These are phyloP conservation scores for Claviceps quebecensis DNA, from an alignment of 2,329 filamentous ascomycete genomes.

Conservation along the genomic window DNA sequence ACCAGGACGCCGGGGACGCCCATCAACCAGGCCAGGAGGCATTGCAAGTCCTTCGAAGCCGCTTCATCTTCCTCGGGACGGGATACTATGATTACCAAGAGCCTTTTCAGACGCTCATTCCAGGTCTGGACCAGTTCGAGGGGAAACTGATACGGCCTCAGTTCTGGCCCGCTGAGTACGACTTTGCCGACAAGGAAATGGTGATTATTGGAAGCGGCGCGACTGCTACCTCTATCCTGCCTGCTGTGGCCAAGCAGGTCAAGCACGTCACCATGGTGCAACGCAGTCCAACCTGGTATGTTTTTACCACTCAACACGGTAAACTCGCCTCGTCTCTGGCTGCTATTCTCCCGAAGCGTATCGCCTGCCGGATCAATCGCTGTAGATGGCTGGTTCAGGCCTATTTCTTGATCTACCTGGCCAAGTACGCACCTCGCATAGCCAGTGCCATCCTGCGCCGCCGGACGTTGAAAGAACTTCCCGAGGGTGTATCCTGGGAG, in stretches of 20 bases:
- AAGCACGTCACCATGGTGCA: conserved; percentile 55
- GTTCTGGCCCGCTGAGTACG: conserved; percentile 55
- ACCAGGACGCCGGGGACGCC: neutral
- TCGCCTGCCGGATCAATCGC: conserved; percentile 30
- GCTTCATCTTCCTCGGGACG: conserved; percentile 40
- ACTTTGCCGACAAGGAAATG: conserved; percentile 49
- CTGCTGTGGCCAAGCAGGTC: conserved; percentile 42
- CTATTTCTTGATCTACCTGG: conserved; percentile 29
- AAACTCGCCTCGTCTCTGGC: conserved; percentile 21
- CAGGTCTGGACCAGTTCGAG: conserved; percentile 23
- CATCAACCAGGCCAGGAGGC: neutral
- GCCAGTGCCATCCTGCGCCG: conserved; percentile 29
- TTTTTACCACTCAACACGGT: conserved; percentile 34
- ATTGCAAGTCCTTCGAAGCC: conserved; percentile 21
- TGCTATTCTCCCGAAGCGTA: conserved; percentile 25
- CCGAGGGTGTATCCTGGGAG: conserved; percentile 30
- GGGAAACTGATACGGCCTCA: conserved; percentile 50
- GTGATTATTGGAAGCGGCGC: conserved; percentile 55
- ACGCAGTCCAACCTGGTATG: conserved; percentile 48
- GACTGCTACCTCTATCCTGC: conserved; percentile 52
- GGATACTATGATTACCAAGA: conserved; percentile 55
- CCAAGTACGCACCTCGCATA: conserved; percentile 31
- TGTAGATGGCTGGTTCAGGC: conserved; percentile 32
- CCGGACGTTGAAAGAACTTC: conserved; percentile 31
- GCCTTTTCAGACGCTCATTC: conserved; percentile 38